phyloP scores from a whole-genome alignment of 768 basidiomycete genomes.

The Lanmaoa pseudosensibilis region DNA sequence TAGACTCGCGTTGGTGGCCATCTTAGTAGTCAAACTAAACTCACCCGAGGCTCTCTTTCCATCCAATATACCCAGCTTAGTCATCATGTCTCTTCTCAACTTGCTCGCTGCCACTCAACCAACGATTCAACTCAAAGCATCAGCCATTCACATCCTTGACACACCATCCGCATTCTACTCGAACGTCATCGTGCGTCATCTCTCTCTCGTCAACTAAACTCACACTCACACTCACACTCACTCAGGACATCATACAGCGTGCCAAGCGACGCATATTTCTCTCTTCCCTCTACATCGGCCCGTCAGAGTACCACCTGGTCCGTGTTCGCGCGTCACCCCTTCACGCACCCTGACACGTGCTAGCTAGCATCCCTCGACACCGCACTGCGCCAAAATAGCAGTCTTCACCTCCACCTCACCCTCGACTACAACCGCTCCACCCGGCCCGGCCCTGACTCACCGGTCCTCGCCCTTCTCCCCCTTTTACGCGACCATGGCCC shows the following conservation, averaged over 20 bases:
- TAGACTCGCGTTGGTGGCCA: slow-evolving; percentile 9
- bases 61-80: slow-evolving; percentile 17
- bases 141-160: slow-evolving; percentile 53
- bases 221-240: neutral
- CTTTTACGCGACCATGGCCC: slow-evolving; percentile 70
- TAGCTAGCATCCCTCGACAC: slow-evolving; percentile 70
- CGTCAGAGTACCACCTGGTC: slow-evolving; percentile 77
- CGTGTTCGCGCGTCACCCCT: slow-evolving; percentile 28
- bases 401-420: slow-evolving; percentile 67
- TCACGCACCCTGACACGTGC: neutral
- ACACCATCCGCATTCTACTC: slow-evolving; percentile 61
- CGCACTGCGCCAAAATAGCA: slow-evolving; percentile 57
- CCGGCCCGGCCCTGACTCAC: slow-evolving; percentile 70
- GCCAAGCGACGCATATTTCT: slow-evolving; percentile 83
- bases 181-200: slow-evolving; percentile 48
- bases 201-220: too few relatives aligned
- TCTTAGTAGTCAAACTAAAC: too few relatives aligned
- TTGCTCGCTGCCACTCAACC: slow-evolving; percentile 45
- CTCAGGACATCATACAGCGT: slow-evolving; percentile 71
- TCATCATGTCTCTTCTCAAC: slow-evolving; percentile 21
- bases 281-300: slow-evolving; percentile 87
- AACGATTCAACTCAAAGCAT: slow-evolving; percentile 43
- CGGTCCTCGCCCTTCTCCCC: slow-evolving; percentile 66
- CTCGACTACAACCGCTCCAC: slow-evolving; percentile 82
- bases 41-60: too few relatives aligned